phyloP scores from a whole-genome alignment of 768 basidiomycete species.

The Tulasnella sp. region DNA sequence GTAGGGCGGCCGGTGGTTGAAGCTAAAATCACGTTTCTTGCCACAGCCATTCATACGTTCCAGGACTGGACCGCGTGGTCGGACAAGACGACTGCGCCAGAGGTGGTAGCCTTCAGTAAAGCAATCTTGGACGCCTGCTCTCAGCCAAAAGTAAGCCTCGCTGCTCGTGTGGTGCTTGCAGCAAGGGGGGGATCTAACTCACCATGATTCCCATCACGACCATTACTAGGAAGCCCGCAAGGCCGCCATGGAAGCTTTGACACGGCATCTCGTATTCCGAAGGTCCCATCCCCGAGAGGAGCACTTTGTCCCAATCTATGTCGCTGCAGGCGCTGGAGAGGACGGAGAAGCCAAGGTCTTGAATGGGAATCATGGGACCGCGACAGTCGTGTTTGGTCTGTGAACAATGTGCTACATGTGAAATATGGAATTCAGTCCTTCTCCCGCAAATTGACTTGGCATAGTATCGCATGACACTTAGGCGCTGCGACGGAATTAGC shows the following conservation, averaged over 20 bases:
- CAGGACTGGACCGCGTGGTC: slow-evolving; percentile 45
- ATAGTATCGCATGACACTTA: not conserved
- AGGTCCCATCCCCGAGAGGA: slow-evolving; percentile 68
- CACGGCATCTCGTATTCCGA: slow-evolving; percentile 54
- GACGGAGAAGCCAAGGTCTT: slow-evolving; percentile 45
- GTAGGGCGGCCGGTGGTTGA: not conserved
- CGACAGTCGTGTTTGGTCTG: slow-evolving; percentile 60
- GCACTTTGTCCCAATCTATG: slow-evolving; percentile 72
- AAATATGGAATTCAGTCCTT: not conserved
- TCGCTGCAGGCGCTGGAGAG: slow-evolving; percentile 67
- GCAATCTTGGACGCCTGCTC: slow-evolving; percentile 52
- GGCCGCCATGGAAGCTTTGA: slow-evolving; percentile 45
- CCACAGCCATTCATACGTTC: slow-evolving; percentile 55
- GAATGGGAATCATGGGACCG: slow-evolving; percentile 47
- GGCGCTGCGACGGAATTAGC: no score
- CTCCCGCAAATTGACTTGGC: not conserved
- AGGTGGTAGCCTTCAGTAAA: slow-evolving; percentile 50
- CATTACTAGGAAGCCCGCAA: no score
- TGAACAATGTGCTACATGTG: slow-evolving; percentile 23
- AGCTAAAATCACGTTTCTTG: not conserved
- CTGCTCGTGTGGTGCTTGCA: no score
- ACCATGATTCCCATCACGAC: no score
- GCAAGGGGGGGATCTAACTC: no score
- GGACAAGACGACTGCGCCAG: slow-evolving; percentile 41
- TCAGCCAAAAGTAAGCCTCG: slow-evolving; percentile 45